Conservation (phyloP, 129 eudicot genomes). For the Pulicaria dysenterica region DNA sequence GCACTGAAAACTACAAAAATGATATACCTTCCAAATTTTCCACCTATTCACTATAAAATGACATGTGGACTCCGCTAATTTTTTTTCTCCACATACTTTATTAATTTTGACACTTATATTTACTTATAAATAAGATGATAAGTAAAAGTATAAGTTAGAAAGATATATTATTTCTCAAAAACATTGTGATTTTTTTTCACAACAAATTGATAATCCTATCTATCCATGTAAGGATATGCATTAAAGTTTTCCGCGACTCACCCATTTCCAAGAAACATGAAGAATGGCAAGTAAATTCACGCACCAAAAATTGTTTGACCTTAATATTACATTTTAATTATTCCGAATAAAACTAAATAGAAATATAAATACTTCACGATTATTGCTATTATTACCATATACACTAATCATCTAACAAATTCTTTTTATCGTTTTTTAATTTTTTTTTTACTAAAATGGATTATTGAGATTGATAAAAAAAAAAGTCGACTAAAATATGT, state of each 20-base stretch:
- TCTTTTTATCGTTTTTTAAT: background rate
- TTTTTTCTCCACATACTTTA: too few relatives aligned
- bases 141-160: too few relatives aligned
- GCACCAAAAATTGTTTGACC: constrained; percentile 25
- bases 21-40: too few relatives aligned
- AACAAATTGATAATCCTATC: background rate
- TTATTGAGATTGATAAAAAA: background rate
- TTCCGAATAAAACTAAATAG: background rate
- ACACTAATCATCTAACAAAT: background rate
- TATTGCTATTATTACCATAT: background rate
- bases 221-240: background rate
- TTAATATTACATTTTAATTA: background rate
- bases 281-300: constrained; percentile 30
- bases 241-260: constrained; percentile 16
- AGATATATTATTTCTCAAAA: too few relatives aligned
- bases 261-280: constrained; percentile 34
- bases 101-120: too few relatives aligned
- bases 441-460: background rate
- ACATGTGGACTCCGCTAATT: too few relatives aligned
- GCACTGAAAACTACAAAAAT: too few relatives aligned
- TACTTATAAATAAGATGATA: too few relatives aligned
- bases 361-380: background rate
- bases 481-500: too few relatives aligned
- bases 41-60: too few relatives aligned
- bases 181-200: background rate